Conservation (phyloP, 495 filamentous ascomycete genomes). For the Rostrohypoxylon terebratum region DNA sequence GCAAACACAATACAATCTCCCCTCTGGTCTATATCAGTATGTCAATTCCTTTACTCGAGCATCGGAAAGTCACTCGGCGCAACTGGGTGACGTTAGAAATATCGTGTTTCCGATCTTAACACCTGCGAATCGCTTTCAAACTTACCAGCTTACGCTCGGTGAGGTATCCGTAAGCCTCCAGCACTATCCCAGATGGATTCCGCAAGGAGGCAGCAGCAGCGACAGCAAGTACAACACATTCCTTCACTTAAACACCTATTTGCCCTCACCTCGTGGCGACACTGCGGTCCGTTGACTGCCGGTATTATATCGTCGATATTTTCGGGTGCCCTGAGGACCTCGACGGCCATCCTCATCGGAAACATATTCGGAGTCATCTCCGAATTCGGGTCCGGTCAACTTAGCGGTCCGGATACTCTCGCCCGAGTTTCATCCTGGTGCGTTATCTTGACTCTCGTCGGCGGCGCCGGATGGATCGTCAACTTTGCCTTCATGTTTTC, state of each 20-base stretch:
- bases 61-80: not conserved
- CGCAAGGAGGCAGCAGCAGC: slow-evolving; percentile 39
- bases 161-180: not conserved
- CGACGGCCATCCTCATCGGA: slow-evolving; percentile 78
- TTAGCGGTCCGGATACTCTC: slow-evolving; percentile 63
- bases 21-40: not conserved
- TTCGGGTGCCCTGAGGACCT: slow-evolving; percentile 71
- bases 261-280: slow-evolving; percentile 73
- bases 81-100: not conserved
- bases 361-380: slow-evolving; percentile 79
- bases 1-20: not conserved
- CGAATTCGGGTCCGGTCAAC: slow-evolving; percentile 68
- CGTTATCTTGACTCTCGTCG: slow-evolving; percentile 69
- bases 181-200: slow-evolving; percentile 44
- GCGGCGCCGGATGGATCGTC: slow-evolving; percentile 71
- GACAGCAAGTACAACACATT: not conserved
- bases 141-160: not conserved
- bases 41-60: not conserved
- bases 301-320: slow-evolving; percentile 67
- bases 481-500: slow-evolving; percentile 71
- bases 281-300: slow-evolving; percentile 64
- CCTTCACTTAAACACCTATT: slow-evolving; percentile 67
- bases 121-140: not conserved
- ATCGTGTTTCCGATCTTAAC: not conserved
- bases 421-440: slow-evolving; percentile 68